Evolutionary conservation across 2,329 filamentous ascomycete genomes (phyloP), one percentile per base, ranked within the genome.

Genomic region (Alternaria hordeiaustralica): DNA sequence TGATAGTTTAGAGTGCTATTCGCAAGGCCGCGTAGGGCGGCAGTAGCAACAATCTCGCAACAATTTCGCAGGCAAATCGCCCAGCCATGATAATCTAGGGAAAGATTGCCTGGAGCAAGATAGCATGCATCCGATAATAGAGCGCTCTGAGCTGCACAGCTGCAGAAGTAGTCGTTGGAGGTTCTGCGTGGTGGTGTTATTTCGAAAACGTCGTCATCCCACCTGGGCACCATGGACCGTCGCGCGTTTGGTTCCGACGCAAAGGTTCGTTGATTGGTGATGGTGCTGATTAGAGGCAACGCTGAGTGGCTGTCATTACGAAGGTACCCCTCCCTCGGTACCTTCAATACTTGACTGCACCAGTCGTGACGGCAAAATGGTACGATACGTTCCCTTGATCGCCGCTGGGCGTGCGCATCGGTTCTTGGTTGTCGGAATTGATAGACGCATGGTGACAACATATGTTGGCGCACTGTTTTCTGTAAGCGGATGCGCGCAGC

Each of bases 311-410:
- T 60, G 63, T 55, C 47, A 55, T 66, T 55, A 50, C 46, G 23
- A 61, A 69, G 58, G 61, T 67, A 65, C 69, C 70, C 66, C 53
- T 57, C 55, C 55, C 54, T 60, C 65, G 70, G 70, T 65, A 67
- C 55, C 60, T 53, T 50, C 51, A 60, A 60, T 68, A 69, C 53
- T 64, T 61, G 58, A 66, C 65, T 58, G 62, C 60, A 65, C 56
- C 45, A 36, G 55, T 47, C 51, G 59, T 65, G 64, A 68, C 64
- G 64, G 54, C 50, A 69, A 50, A 41, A 58, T 71, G 54, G 63
- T 65, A 69, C 63, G 61, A 68, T 60, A 41, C 20, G 43, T 53
- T 18, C 25, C 61, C 41, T 54, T 28, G 49, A 61, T 62, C 33
- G 60, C 51, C 57, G 23, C 51, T 51, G 33, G 49, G 36, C 44